A percentile compares a stretch with the other conserved stretches of the same genome.
phyloP scores from a whole-genome alignment of 805 yeast species.

The Lachancea waltii region DNA sequence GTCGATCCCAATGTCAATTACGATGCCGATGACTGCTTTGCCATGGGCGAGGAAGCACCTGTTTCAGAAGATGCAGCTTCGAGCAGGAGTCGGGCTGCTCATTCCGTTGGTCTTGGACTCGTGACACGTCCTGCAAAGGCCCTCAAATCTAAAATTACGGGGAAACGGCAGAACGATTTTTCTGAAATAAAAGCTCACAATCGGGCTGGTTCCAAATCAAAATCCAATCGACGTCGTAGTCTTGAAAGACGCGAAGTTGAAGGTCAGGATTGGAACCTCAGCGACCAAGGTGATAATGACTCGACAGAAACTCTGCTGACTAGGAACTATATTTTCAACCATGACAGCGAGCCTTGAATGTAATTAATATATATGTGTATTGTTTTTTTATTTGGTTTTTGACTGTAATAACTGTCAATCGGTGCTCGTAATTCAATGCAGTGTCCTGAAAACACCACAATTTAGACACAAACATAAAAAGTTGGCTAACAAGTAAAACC shows the following conservation, averaged over 20 bases:
- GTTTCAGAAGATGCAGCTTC: neutral
- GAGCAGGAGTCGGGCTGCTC: neutral
- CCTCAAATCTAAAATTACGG: constrained; percentile 1
- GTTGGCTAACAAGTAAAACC: no score
- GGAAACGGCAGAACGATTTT: neutral
- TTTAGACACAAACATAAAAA: no score
- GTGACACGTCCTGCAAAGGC: constrained; percentile 2
- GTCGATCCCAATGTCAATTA: constrained; percentile 22
- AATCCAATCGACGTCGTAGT: neutral
- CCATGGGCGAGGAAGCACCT: neutral
- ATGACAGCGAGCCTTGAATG: constrained; percentile 7
- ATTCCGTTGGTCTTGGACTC: neutral
- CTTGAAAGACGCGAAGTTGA: neutral
- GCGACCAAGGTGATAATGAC: constrained; percentile 11
- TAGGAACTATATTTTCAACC: constrained; percentile 27
- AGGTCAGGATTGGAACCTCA: neutral
- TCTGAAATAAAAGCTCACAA: neutral
- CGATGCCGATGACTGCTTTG: constrained; percentile 5
- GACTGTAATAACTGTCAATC: no score
- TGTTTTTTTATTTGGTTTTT: no score
- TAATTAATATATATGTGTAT: neutral
- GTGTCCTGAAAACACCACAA: no score
- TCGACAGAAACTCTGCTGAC: constrained; percentile 29
- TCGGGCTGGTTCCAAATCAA: neutral
- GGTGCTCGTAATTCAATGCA: no score